Conservation (phyloP, 2,329 filamentous ascomycete species). For the Septoria petroselini region DNA sequence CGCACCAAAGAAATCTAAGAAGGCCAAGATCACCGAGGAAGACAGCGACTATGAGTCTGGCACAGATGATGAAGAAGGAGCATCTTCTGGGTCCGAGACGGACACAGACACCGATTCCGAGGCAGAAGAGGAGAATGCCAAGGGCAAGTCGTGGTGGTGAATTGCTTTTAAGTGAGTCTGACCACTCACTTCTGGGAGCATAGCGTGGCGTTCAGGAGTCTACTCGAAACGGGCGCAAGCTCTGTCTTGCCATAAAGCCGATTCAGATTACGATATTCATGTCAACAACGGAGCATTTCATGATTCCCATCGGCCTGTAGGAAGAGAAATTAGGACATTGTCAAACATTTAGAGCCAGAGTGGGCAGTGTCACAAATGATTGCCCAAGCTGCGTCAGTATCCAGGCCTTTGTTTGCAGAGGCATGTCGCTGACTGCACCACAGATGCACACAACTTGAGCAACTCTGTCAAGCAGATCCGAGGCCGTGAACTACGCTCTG, state of each 20-base stretch:
- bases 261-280: conserved; percentile 6
- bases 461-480: too few relatives aligned
- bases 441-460: too few relatives aligned
- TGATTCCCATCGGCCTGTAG: not conserved
- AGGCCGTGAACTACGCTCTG: too few relatives aligned
- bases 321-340: not conserved
- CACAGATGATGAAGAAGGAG: conserved; percentile 40
- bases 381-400: too few relatives aligned
- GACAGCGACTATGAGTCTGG: conserved; percentile 40
- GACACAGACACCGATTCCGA: conserved; percentile 77
- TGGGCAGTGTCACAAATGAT: too few relatives aligned
- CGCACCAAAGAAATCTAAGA: conserved; percentile 22
- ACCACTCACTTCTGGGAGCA: not conserved
- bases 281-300: not conserved
- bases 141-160: conserved; percentile 17
- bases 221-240: not conserved
- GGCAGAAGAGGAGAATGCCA: conserved; percentile 49
- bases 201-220: conserved; percentile 14
- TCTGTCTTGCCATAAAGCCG: conserved; percentile 1
- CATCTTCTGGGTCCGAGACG: conserved; percentile 43
- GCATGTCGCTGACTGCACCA: too few relatives aligned
- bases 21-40: conserved; percentile 33
- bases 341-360: not conserved
- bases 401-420: too few relatives aligned
- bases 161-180: not conserved